A percentile compares a stretch with the other conserved stretches of the same genome.
Evolutionary conservation across 2,329 filamentous ascomycete genomes (phyloP).

Genomic region (Arthrobotrys iridis): DNA sequence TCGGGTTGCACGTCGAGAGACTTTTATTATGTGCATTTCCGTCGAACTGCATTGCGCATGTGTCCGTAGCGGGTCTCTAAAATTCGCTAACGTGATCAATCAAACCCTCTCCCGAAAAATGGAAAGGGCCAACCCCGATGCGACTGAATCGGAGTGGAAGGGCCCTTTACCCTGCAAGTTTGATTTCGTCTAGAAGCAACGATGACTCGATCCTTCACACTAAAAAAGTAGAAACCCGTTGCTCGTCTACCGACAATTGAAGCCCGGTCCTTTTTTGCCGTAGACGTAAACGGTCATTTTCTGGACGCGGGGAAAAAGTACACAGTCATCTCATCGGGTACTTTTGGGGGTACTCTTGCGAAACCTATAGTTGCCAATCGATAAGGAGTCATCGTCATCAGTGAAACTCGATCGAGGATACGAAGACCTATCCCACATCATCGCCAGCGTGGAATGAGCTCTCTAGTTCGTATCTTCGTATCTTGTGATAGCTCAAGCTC

Average conservation of each 20-base stretch:
- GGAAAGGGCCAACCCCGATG: not conserved
- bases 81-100: constrained; percentile 54
- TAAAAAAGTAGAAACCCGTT: constrained; percentile 8
- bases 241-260: constrained; percentile 18
- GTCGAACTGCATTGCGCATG: constrained; percentile 54
- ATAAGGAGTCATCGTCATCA: constrained; percentile 52
- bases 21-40: constrained; percentile 47
- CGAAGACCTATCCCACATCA: not conserved
- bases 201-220: constrained; percentile 55
- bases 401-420: not conserved
- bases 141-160: constrained; percentile 24
- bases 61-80: constrained; percentile 35
- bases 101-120: constrained; percentile 16
- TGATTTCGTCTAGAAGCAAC: constrained; percentile 40
- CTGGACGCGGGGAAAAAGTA: not conserved
- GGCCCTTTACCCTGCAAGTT: constrained; percentile 24
- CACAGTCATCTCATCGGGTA: constrained; percentile 45
- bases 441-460: not conserved
- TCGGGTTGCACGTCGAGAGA: constrained; percentile 31
- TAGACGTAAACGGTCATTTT: constrained; percentile 18
- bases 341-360: constrained; percentile 30
- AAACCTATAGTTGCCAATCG: constrained; percentile 16
- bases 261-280: constrained; percentile 13
- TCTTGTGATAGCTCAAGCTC: not conserved
- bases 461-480: constrained; percentile 1